Conservation (phyloP, 345 rosid species). For the Populus simonii region DNA sequence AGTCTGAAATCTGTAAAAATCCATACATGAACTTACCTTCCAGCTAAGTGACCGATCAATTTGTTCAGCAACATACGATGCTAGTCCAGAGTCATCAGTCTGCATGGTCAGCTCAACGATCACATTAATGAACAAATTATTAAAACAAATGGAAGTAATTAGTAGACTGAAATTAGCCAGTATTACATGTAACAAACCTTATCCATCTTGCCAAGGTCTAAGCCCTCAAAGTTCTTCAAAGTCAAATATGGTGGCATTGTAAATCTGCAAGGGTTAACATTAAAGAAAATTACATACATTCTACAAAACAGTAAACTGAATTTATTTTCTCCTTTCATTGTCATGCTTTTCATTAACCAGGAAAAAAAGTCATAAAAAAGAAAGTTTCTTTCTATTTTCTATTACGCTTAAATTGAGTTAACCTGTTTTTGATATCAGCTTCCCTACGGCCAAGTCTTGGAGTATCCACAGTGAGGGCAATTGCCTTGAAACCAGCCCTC, state of each 20-base stretch:
- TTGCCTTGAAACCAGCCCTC: slow-evolving; percentile 88
- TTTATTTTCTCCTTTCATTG: neutral
- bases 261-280: slow-evolving; percentile 44
- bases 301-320: neutral
- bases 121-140: neutral
- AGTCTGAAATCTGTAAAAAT: neutral
- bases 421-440: slow-evolving; percentile 96
- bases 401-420: slow-evolving; percentile 1
- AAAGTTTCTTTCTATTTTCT: neutral
- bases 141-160: neutral
- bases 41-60: slow-evolving; percentile 76
- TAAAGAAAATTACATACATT: slow-evolving; percentile 3
- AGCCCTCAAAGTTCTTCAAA: slow-evolving; percentile 85
- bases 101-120: slow-evolving; percentile 26
- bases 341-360: neutral
- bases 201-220: slow-evolving; percentile 75
- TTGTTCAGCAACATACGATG: slow-evolving; percentile 90
- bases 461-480: slow-evolving; percentile 94
- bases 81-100: slow-evolving; percentile 83
- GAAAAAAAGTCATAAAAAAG: neutral
- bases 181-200: slow-evolving; percentile 38
- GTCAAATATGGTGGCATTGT: slow-evolving; percentile 66
- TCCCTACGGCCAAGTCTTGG: slow-evolving; percentile 96
- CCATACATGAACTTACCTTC: slow-evolving; percentile 47
- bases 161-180: neutral